Base-by-base conservation (phyloP, 2,329 filamentous ascomycete genomes). In the Beauveria sp. region DNA sequence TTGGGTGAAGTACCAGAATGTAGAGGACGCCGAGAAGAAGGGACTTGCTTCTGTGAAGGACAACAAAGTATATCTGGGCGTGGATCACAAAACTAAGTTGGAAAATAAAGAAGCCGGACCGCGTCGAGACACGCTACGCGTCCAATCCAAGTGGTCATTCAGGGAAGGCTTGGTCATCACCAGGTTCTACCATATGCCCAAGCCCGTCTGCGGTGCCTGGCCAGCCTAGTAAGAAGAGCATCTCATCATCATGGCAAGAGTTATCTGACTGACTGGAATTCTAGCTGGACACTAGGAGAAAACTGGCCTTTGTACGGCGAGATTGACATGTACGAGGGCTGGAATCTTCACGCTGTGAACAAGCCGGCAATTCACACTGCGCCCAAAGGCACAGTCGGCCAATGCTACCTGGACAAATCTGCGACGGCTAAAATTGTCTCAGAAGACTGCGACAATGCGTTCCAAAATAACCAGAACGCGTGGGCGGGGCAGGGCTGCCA, bases 161-260 rank as follows among this genome's bases (percentile, higher is more conserved):
- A 82, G 77, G 60, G 77, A 83, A 62, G 88, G 85, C 16, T 80
- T 90, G 34, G 80, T 90, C 67, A 82, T 90, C 46, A 76, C 86
- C 51, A 85, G 89, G 69, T 81, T 90, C 61, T 77, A 75, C 5
- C 86, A 90, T 66, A 84, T 90, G 76, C 87, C 88, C 22, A 78
- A 75, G 54, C 78, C 81, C 2, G 75, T 79, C 50, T 90, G 88
- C 66, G 88, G 88, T 38, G 80, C 81, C 8, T 90, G 88, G 88
- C 87, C 88, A 6, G 86, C 87, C 75, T 77, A 85, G 77, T 82
- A 74, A 70, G 72, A 64, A 20, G 12, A 3, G n/a, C 16, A 12
- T 12, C 5, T 31, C 20, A 6, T 2, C 18, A 48, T 7, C 4
- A 4, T 10, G 12, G 9, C 5, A 22, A 38, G 8, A 14, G 31